Conservation (phyloP, 148 eudicot species). For the Oxyria digyna region DNA sequence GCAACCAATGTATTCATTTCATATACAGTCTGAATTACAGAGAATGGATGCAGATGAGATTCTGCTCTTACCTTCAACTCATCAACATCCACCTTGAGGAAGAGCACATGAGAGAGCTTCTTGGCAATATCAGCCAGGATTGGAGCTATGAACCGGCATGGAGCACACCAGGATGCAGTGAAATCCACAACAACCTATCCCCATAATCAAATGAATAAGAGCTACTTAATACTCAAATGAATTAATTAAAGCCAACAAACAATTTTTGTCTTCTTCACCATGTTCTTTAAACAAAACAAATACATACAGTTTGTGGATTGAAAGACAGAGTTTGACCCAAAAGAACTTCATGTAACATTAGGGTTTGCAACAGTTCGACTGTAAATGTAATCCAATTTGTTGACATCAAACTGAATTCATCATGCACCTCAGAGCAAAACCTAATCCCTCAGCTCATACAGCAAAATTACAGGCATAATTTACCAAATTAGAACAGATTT, state of each 20-base stretch:
- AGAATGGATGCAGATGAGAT: not conserved
- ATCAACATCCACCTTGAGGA: slow-evolving; percentile 7
- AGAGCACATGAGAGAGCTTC: not conserved
- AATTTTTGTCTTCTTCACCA: too few relatives aligned
- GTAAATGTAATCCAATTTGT: too few relatives aligned
- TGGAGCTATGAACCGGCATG: not conserved
- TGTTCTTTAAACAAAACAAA: too few relatives aligned
- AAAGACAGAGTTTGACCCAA: too few relatives aligned
- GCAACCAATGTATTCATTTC: not conserved
- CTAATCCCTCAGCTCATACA: not conserved
- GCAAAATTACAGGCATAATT: not conserved
- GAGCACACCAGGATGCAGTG: slow-evolving; percentile 7
- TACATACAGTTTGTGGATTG: too few relatives aligned
- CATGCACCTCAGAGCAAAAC: not conserved
- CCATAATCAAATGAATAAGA: too few relatives aligned
- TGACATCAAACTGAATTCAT: too few relatives aligned
- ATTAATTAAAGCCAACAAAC: too few relatives aligned
- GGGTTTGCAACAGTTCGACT: too few relatives aligned
- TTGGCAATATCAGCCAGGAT: not conserved
- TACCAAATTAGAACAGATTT: not conserved
- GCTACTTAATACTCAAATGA: too few relatives aligned
- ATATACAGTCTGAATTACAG: not conserved
- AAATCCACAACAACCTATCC: not conserved
- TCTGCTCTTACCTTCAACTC: not conserved
- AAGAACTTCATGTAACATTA: too few relatives aligned